Base-by-base conservation (phyloP, 495 filamentous ascomycete genomes). In the Podospora didyma region DNA sequence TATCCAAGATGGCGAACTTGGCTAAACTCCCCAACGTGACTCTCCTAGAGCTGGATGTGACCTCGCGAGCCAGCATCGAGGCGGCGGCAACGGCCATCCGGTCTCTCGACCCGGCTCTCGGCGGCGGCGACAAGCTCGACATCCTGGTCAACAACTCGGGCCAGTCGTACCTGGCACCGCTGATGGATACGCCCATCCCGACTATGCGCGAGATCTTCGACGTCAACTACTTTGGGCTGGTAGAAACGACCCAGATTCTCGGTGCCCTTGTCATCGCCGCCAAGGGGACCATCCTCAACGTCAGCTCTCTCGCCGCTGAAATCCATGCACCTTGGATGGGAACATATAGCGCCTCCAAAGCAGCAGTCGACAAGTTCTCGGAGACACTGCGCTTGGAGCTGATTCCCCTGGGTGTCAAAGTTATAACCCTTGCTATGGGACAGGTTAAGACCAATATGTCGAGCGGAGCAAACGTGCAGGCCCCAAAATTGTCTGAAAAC, bases 211-310 rank as follows among this genome's bases (percentile, higher is more conserved):
- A 61, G 31, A 24, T 73, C 4, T 75, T 72, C 49, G 67, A 75
- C 2, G 58, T 66, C 19, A 75, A 78, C 54, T 69, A 75, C 46
- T 78, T 79, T 62, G 73, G 66, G 11, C 58, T 73, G 2, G 58
- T 82, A 44, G 65, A 62, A 10, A 64, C 78, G 24, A 77, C 75
- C 1, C 70, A 80, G 53, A 73, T 71, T 7, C 81, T 83, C 60
- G 53, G 68, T 23, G 70, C 73, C n/a, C 58, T 80, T 14, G 45
- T 83, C 23, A 72, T 79, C 20, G 56, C 63, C 16, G 67, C 76
- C 1, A 70, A 75, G 52, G 78, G 80, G 2, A 73, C 69, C 10
- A 67, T 78, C 11, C 69, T 76, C 21, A 78, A 75, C 47, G 73
- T 79, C 44, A 73, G 74, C 7, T 79, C 75, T 1, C 63, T 79